Evolutionary conservation across 805 yeast genomes (phyloP), one percentile per base, ranked within the genome.

Genomic region (Saccharomycopsis malanga): DNA sequence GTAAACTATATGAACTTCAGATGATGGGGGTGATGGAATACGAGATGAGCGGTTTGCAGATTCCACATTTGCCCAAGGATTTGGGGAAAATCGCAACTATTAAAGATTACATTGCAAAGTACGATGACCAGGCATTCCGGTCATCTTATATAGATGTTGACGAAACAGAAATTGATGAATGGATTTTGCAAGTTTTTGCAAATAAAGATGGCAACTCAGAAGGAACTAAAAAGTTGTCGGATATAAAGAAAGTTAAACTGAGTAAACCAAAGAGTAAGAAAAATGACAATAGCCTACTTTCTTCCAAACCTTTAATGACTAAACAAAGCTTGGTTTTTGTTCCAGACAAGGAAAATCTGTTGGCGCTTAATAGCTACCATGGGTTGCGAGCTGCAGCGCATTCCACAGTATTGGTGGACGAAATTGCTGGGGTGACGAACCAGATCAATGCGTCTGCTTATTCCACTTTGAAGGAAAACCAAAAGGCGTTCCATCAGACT

Each of bases 11-110:
- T 62, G 98, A 91, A 58, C 65, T 93, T 17, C 98, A 93, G 61
- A 93, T 93, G 97, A 91, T 91, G 94, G 98, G 98, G 0, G 76
- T 93, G 5, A 87, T 91, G 82, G 98, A 91, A 57, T 87, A 86
- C 56, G 96, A 93, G 58, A 69, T 81, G 48, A 78, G 80, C 54
- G 77, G 54, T 2, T 36, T 51, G 34, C 36, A 45, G 39, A 42
- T 51, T 12, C 55, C 48, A 57, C 52, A 18, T 29, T 38, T 51
- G 21, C 22, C 50, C 2, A 46, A 32, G 17, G 35, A 35, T 6
- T 23, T 35, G 34, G 25, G 7, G 4, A 34, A 42, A 12, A n/a
- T 9, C 14, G 17, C 21, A 7, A 18, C 17, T 14, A 68, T 81
- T 32, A 54, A 71, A 1, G 82, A 78, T 32, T 72, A 80, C 4